Percentiles rank a stretch among this genome's conserved stretches.
Conservation (phyloP, 768 basidiomycete species). For the Amanita subjunquillea region DNA sequence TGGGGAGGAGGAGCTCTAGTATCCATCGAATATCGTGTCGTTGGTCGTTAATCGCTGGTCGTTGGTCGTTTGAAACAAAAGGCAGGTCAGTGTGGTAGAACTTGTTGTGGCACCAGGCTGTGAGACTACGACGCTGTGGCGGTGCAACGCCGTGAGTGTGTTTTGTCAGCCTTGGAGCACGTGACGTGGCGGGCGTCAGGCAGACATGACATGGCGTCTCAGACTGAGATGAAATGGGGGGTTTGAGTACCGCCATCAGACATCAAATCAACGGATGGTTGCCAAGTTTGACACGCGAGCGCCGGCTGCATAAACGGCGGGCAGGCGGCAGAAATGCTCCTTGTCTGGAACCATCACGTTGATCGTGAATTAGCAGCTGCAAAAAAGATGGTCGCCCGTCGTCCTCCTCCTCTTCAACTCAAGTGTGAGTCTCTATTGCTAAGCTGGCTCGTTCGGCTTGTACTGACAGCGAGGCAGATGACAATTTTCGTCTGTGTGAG, state of each 20-base stretch:
- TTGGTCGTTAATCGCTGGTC: background rate
- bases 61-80: background rate
- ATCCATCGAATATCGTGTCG: slow-evolving; percentile 16
- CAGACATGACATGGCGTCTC: no score
- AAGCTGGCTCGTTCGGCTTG: background rate
- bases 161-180: background rate
- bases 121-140: background rate
- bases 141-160: background rate
- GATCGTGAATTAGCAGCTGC: slow-evolving; percentile 3
- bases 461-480: slow-evolving; percentile 13
- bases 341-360: slow-evolving; percentile 29
- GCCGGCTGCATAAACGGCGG: slow-evolving; percentile 1
- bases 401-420: slow-evolving; percentile 32
- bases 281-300: slow-evolving; percentile 1
- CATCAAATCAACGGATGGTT: background rate
- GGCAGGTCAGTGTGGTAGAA: background rate
- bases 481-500: slow-evolving; percentile 19
- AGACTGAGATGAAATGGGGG: background rate
- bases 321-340: slow-evolving; percentile 11
- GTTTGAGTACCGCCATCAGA: background rate
- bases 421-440: slow-evolving; percentile 19
- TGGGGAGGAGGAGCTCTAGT: slow-evolving; percentile 28
- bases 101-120: background rate
- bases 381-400: slow-evolving; percentile 8
- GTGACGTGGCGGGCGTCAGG: background rate